A percentile compares a stretch with the other conserved stretches of the same genome.
phyloP scores from a whole-genome alignment of 805 yeast genomes.

The Myxozyma melibiosi region DNA sequence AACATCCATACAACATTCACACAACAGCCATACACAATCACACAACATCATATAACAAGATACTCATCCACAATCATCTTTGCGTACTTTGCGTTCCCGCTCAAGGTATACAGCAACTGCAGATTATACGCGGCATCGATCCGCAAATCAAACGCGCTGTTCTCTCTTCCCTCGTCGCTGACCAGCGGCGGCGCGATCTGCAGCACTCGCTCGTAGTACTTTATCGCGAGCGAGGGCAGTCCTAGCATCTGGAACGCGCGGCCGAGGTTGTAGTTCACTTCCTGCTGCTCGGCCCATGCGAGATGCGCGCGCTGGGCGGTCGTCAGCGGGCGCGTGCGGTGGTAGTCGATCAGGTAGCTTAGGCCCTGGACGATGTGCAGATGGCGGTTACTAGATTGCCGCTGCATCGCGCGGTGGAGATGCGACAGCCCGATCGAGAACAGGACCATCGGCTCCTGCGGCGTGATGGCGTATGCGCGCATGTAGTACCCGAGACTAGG shows the following conservation, averaged over 20 bases:
- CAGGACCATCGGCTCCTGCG: slow-evolving; percentile 77
- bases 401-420: slow-evolving; percentile 87
- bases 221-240: slow-evolving; percentile 68
- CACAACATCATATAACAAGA: slow-evolving; percentile 41
- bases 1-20: neutral
- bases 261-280: slow-evolving; percentile 80
- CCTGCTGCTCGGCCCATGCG: slow-evolving; percentile 59
- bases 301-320: slow-evolving; percentile 40
- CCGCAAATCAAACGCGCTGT: slow-evolving; percentile 55
- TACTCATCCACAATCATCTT: slow-evolving; percentile 64
- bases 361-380: slow-evolving; percentile 86
- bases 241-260: slow-evolving; percentile 84
- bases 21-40: neutral
- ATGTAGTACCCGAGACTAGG: slow-evolving; percentile 79
- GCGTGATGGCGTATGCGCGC: slow-evolving; percentile 66
- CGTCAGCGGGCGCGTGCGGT: slow-evolving; percentile 48
- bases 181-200: slow-evolving; percentile 31
- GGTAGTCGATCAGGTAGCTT: slow-evolving; percentile 73
- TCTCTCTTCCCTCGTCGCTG: slow-evolving; percentile 45
- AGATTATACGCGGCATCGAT: slow-evolving; percentile 86
- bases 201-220: slow-evolving; percentile 72
- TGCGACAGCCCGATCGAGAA: slow-evolving; percentile 77
- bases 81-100: slow-evolving; percentile 72
- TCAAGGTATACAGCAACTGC: slow-evolving; percentile 68
- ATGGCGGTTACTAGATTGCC: slow-evolving; percentile 83